Conservation (phyloP, 805 yeast genomes). For the Saccharomycopsis sp. region DNA sequence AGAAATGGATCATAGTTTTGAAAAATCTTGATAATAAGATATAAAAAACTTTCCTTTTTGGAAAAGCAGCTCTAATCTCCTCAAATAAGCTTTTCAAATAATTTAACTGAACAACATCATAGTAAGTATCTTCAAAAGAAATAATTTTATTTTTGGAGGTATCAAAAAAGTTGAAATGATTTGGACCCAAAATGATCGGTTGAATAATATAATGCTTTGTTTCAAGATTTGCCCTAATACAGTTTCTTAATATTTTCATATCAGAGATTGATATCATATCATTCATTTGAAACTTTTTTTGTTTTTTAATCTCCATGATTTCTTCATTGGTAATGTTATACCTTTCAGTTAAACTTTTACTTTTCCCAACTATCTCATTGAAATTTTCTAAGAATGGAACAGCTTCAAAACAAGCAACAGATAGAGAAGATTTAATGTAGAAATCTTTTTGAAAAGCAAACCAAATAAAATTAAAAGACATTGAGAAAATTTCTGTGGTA, state of each 20-base stretch:
- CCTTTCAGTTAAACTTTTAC: not conserved
- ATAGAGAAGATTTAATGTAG: slow-evolving; percentile 5
- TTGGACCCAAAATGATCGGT: slow-evolving; percentile 7
- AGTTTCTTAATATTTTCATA: slow-evolving; percentile 1
- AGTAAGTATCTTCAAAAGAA: not conserved
- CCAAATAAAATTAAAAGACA: slow-evolving; percentile 7
- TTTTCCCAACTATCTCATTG: not conserved
- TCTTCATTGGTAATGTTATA: slow-evolving; percentile 3
- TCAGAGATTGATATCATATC: not conserved
- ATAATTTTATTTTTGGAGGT: not conserved
- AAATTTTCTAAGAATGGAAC: not conserved
- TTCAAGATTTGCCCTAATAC: slow-evolving; percentile 3
- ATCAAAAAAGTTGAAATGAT: slow-evolving; percentile 3
- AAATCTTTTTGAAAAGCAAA: slow-evolving; percentile 12
- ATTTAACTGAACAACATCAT: not conserved
- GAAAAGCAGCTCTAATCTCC: slow-evolving; percentile 4
- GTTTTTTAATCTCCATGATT: not conserved
- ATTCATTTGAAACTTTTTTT: not conserved
- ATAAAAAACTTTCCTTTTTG: slow-evolving; percentile 7
- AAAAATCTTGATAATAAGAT: slow-evolving; percentile 12
- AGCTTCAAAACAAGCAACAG: slow-evolving; percentile 1
- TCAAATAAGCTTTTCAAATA: slow-evolving; percentile 4
- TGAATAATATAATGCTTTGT: slow-evolving; percentile 3
- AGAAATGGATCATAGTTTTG: slow-evolving; percentile 7
- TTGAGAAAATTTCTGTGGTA: slow-evolving; percentile 1